Percentiles rank a stretch among this genome's conserved stretches.
phyloP scores from a whole-genome alignment of 768 basidiomycete genomes.

The Rhizopogon vulgaris region DNA sequence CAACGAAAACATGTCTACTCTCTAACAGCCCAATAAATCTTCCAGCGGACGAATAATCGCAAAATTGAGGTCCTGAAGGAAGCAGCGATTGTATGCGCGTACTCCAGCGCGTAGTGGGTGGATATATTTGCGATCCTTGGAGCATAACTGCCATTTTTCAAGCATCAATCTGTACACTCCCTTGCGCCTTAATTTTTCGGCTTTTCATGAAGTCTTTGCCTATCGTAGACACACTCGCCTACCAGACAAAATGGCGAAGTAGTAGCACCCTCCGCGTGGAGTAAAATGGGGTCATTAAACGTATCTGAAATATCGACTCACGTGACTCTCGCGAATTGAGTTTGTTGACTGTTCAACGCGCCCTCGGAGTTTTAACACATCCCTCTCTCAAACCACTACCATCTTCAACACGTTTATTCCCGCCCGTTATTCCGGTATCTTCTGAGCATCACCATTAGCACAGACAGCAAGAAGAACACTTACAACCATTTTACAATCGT shows the following conservation, averaged over 20 bases:
- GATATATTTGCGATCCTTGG: slow-evolving; percentile 1
- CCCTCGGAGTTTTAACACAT: slow-evolving; percentile 35
- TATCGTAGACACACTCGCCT: neutral
- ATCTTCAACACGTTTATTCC: slow-evolving; percentile 28
- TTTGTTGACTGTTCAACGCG: slow-evolving; percentile 35
- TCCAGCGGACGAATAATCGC: slow-evolving; percentile 23
- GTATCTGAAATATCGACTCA: slow-evolving; percentile 29
- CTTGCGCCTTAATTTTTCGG: neutral
- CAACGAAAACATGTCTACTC: slow-evolving; percentile 24
- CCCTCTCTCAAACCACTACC: slow-evolving; percentile 43
- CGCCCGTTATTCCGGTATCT: slow-evolving; percentile 9
- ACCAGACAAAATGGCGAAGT: neutral
- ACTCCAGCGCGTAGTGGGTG: slow-evolving; percentile 1
- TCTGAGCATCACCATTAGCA: slow-evolving; percentile 11
- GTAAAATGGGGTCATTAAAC: slow-evolving; percentile 10
- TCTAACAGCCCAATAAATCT: slow-evolving; percentile 20
- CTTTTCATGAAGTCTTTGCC: neutral
- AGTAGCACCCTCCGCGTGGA: slow-evolving; percentile 3
- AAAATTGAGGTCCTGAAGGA: slow-evolving; percentile 12
- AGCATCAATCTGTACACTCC: neutral
- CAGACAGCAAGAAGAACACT: slow-evolving; percentile 12
- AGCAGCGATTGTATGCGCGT: slow-evolving; percentile 10
- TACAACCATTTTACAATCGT: slow-evolving; percentile 8
- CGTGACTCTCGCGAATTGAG: slow-evolving; percentile 34
- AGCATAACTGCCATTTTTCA: slow-evolving; percentile 1